Evolutionary conservation across 2,329 filamentous ascomycete genomes (phyloP).

Genomic region (Rutstroemia sp.): DNA sequence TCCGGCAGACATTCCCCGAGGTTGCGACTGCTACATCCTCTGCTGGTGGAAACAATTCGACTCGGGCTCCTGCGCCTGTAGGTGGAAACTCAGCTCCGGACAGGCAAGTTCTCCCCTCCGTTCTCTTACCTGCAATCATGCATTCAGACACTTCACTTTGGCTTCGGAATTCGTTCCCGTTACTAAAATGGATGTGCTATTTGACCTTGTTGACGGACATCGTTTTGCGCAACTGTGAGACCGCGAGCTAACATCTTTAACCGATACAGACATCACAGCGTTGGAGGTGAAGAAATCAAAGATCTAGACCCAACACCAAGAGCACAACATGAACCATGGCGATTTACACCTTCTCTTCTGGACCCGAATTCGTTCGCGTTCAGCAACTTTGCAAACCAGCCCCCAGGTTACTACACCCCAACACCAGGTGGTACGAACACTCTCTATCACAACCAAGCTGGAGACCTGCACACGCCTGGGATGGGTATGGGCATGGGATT

Average conservation of each 20-base stretch:
- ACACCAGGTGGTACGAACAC: slow-evolving; percentile 76
- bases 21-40: slow-evolving; percentile 47
- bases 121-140: not conserved
- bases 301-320: slow-evolving; percentile 80
- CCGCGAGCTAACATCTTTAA: not conserved
- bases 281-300: slow-evolving; percentile 41
- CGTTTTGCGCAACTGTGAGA: not conserved
- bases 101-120: slow-evolving; percentile 16
- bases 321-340: slow-evolving; percentile 73
- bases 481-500: slow-evolving; percentile 56
- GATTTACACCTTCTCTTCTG: slow-evolving; percentile 81
- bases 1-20: slow-evolving; percentile 77
- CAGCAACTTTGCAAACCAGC: slow-evolving; percentile 68
- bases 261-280: slow-evolving; percentile 22
- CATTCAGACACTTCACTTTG: not conserved
- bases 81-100: slow-evolving; percentile 25
- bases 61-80: slow-evolving; percentile 15
- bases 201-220: no score
- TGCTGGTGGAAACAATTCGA: slow-evolving; percentile 34
- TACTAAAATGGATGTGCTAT: not conserved
- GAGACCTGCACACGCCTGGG: slow-evolving; percentile 80
- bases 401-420: slow-evolving; percentile 79
- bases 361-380: slow-evolving; percentile 82
- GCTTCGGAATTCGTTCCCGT: not conserved
- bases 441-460: slow-evolving; percentile 74